These are phyloP conservation scores for Alternaria sp. DNA, from an alignment of 2,329 filamentous ascomycete species.

Conservation along the genomic window DNA sequence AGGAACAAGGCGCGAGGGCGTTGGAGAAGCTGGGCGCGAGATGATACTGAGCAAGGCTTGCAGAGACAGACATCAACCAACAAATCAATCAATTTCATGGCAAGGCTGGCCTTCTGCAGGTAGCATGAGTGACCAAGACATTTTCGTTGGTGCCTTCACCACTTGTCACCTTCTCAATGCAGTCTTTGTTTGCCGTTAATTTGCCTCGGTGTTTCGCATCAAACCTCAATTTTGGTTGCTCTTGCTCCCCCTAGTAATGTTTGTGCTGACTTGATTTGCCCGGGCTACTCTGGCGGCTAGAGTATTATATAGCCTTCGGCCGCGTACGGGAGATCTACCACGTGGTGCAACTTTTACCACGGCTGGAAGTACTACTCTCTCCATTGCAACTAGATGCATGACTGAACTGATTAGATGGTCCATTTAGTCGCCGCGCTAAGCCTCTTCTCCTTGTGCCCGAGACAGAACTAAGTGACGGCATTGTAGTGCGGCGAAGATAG, in stretches of 20 bases:
- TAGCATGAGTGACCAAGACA: neutral
- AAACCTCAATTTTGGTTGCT: neutral
- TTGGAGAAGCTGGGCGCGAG: constrained; percentile 93
- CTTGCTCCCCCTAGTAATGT: neutral
- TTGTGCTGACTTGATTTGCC: neutral
- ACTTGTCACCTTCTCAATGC: constrained; percentile 9
- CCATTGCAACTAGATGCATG: neutral
- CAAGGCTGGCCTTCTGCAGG: neutral
- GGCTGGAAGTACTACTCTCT: neutral
- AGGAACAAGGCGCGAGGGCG: constrained; percentile 84
- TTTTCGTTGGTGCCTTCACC: constrained; percentile 7
- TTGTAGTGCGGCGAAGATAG: constrained; percentile 7
- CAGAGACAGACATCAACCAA: constrained; percentile 9
- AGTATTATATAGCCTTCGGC: constrained; percentile 13
- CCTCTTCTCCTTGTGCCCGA: constrained; percentile 3
- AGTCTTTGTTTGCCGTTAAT: constrained; percentile 2
- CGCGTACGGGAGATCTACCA: constrained; percentile 32
- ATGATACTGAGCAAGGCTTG: constrained; percentile 53
- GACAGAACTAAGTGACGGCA: constrained; percentile 20
- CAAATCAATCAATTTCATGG: constrained; percentile 16
- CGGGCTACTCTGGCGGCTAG: constrained; percentile 20
- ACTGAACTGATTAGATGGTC: neutral
- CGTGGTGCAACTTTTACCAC: constrained; percentile 16
- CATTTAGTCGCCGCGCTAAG: constrained; percentile 12
- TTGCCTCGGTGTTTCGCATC: neutral